A percentile compares a stretch with the other conserved stretches of the same genome.
Evolutionary conservation across 768 basidiomycete genomes (phyloP).

Genomic region (Ramaria rubella): DNA sequence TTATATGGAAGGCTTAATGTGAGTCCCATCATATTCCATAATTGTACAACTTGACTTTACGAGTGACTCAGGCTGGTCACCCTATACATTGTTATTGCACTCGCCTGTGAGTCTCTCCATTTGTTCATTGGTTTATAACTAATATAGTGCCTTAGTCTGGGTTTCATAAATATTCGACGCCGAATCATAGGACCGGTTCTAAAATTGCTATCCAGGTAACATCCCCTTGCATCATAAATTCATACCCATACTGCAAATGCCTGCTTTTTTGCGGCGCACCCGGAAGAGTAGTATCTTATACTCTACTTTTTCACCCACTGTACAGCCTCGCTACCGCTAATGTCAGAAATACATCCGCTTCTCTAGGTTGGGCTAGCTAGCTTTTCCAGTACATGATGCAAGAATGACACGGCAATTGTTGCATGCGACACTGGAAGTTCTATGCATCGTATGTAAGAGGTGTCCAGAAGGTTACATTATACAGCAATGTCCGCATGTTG

Average conservation of each 20-base stretch:
- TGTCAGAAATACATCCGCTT: not conserved
- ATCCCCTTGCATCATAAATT: too few relatives aligned
- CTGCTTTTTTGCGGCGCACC: too few relatives aligned
- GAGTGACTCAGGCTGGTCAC: constrained; percentile 32
- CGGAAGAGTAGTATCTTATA: too few relatives aligned
- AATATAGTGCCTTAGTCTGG: constrained; percentile 30
- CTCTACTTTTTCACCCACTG: too few relatives aligned
- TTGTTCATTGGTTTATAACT: constrained; percentile 4
- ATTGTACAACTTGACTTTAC: not conserved
- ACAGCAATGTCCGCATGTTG: constrained; percentile 50
- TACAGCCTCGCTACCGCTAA: too few relatives aligned
- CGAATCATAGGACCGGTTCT: not conserved
- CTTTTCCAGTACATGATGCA: too few relatives aligned
- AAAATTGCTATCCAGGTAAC: too few relatives aligned
- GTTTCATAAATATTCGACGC: constrained; percentile 28
- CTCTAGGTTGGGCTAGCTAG: not conserved
- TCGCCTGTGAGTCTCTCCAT: constrained; percentile 54
- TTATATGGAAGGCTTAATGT: constrained; percentile 89
- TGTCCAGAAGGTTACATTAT: not conserved
- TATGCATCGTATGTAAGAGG: too few relatives aligned
- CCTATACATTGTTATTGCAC: constrained; percentile 73
- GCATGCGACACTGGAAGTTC: too few relatives aligned
- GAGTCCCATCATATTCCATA: constrained; percentile 5
- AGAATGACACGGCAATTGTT: too few relatives aligned
- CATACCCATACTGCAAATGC: too few relatives aligned